A percentile compares a stretch with the other conserved stretches of the same genome.
Conservation (phyloP, 1,139 yeast species). For the Fermentozyma sake region DNA sequence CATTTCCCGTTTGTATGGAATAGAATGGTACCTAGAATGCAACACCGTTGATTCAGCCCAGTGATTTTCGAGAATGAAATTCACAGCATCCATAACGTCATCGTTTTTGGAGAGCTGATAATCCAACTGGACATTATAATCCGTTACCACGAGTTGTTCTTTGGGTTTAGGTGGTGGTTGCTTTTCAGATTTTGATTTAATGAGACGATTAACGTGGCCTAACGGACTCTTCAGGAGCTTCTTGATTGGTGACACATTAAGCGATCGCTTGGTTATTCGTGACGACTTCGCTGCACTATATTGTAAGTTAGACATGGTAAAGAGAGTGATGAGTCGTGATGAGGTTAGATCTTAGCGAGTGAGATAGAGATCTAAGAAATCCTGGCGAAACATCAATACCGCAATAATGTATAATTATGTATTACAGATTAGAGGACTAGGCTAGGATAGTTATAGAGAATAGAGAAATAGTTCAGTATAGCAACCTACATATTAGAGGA, state of each 20-base stretch:
- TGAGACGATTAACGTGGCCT: too few species aligned
- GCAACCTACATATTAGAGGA: too few species aligned
- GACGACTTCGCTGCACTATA: constrained; percentile 44
- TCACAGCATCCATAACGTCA: constrained; percentile 32
- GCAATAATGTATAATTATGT: too few species aligned
- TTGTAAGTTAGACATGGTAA: constrained; percentile 19
- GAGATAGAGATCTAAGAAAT: too few species aligned
- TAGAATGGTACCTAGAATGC: constrained; percentile 18
- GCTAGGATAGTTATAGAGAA: too few species aligned
- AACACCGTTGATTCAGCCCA: constrained; percentile 36
- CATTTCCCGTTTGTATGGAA: constrained; percentile 8
- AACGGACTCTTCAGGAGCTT: constrained; percentile 14
- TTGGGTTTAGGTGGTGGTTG: constrained; percentile 2
- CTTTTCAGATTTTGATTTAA: too few species aligned
- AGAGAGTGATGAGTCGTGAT: too few species aligned
- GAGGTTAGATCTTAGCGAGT: too few species aligned
- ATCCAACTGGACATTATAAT: constrained; percentile 37
- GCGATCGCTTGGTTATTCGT: constrained; percentile 20
- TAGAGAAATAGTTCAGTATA: too few species aligned
- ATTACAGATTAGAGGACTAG: too few species aligned
- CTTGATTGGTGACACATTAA: constrained; percentile 14
- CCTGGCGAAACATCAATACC: too few species aligned
- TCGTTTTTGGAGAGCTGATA: constrained; percentile 30
- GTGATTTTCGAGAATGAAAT: constrained; percentile 30
- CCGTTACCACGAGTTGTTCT: constrained; percentile 19